Conservation (phyloP, 108 stramenopile genomes). For the Epipyxis sp. region DNA sequence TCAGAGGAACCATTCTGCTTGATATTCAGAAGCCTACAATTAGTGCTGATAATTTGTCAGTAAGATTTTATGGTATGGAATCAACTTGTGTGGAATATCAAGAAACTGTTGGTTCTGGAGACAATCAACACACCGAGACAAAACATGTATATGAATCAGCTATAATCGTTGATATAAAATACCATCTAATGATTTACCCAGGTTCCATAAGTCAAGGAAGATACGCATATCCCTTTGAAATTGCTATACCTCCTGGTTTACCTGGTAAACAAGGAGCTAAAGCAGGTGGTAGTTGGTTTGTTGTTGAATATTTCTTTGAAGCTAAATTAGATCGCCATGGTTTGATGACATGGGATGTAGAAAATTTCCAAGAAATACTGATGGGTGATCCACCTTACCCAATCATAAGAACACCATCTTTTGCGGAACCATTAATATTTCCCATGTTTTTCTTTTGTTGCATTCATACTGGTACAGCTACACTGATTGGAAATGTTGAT, state of each 20-base stretch:
- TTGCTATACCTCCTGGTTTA: not conserved
- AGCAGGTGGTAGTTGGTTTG: not conserved
- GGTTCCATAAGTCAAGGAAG: not conserved
- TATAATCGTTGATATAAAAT: not conserved
- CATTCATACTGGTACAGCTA: not conserved
- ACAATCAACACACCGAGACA: not conserved
- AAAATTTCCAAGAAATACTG: not conserved
- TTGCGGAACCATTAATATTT: not conserved
- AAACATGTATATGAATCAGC: not conserved
- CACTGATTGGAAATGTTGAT: not conserved
- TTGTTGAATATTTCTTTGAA: not conserved
- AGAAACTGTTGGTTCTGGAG: not conserved
- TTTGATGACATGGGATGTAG: not conserved
- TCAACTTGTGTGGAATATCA: not conserved
- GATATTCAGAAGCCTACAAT: not conserved
- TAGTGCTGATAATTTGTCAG: not conserved
- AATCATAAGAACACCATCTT: not conserved
- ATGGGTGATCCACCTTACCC: not conserved
- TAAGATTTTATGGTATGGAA: not conserved
- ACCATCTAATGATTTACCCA: not conserved
- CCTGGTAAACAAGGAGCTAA: conserved; percentile 1
- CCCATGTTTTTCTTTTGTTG: not conserved
- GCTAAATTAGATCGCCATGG: not conserved
- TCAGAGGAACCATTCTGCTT: not conserved
- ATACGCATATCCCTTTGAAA: not conserved